Conservation (phyloP, 148 eudicot species). For the Amaranthus palmeri region DNA sequence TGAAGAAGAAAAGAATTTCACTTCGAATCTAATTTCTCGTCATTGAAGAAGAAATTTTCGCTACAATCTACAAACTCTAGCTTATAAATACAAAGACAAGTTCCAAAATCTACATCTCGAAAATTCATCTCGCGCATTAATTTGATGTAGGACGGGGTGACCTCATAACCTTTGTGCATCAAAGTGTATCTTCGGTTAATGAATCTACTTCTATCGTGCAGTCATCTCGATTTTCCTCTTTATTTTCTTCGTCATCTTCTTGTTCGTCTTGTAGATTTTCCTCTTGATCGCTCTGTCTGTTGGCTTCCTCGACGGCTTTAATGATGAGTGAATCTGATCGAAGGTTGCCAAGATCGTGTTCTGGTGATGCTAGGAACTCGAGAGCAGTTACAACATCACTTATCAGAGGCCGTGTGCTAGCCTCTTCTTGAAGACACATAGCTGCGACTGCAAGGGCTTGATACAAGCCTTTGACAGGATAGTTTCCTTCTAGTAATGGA, state of each 20-base stretch:
- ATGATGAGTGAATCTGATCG: slow-evolving; percentile 2
- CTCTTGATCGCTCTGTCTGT: not conserved
- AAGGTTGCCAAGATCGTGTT: slow-evolving; percentile 19
- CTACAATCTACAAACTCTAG: slow-evolving; percentile 26
- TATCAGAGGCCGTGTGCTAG: slow-evolving; percentile 58
- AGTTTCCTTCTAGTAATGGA: slow-evolving; percentile 51
- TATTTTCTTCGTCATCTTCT: not conserved
- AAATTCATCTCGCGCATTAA: not conserved
- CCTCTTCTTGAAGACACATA: slow-evolving; percentile 80
- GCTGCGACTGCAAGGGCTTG: slow-evolving; percentile 81
- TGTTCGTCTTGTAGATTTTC: slow-evolving; percentile 4
- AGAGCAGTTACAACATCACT: slow-evolving; percentile 77
- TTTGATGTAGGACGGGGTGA: not conserved
- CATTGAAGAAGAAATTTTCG: not conserved
- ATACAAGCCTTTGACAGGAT: slow-evolving; percentile 49
- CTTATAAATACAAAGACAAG: slow-evolving; percentile 15
- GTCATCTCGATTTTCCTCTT: slow-evolving; percentile 3
- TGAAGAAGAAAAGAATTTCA: not conserved
- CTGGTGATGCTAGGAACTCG: slow-evolving; percentile 42
- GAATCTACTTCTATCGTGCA: slow-evolving; percentile 15
- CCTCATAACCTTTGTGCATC: slow-evolving; percentile 5
- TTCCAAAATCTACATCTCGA: slow-evolving; percentile 14
- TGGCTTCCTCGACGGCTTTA: not conserved
- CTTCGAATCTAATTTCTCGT: slow-evolving; percentile 3
- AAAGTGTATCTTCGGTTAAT: slow-evolving; percentile 19